These are phyloP conservation scores for Dichomitus squalens DNA, from an alignment of 1,284 basidiomycete genomes.

Conservation along the genomic window DNA sequence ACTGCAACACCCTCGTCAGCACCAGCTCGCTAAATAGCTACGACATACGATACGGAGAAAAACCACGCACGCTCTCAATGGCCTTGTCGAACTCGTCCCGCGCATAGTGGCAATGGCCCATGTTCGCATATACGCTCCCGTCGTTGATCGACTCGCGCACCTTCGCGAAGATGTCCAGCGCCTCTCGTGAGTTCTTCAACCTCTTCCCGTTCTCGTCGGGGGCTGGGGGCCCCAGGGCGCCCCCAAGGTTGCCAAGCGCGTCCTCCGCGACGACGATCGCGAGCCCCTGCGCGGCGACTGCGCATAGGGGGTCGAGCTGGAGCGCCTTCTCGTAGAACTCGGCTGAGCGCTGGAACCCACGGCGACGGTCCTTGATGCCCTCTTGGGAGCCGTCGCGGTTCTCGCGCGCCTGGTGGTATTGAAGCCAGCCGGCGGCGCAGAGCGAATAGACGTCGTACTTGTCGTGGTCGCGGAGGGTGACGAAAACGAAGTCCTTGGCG, in stretches of 20 bases:
- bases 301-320: conserved; percentile 79
- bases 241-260: conserved; percentile 66
- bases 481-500: conserved; percentile 85
- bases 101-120: conserved; percentile 91
- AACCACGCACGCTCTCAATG: conserved; percentile 84
- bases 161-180: conserved; percentile 85
- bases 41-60: not conserved
- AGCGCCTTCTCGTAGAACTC: conserved; percentile 93
- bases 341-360: conserved; percentile 78
- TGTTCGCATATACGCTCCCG: conserved; percentile 90
- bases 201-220: conserved; percentile 69
- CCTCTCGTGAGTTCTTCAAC: conserved; percentile 76
- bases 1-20: conserved; percentile 48
- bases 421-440: conserved; percentile 85
- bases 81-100: conserved; percentile 93
- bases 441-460: conserved; percentile 89
- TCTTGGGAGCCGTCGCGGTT: conserved; percentile 58
- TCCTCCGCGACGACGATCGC: conserved; percentile 93
- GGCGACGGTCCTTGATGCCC: conserved; percentile 71
- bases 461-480: conserved; percentile 82
- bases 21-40: not conserved
- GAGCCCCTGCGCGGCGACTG: conserved; percentile 90
- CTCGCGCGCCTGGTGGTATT: conserved; percentile 85
- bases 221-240: conserved; percentile 45
- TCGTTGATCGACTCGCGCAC: conserved; percentile 85